These are phyloP conservation scores for Plenodomus lindquistii DNA, from an alignment of 2,329 filamentous ascomycete species.

Conservation along the genomic window DNA sequence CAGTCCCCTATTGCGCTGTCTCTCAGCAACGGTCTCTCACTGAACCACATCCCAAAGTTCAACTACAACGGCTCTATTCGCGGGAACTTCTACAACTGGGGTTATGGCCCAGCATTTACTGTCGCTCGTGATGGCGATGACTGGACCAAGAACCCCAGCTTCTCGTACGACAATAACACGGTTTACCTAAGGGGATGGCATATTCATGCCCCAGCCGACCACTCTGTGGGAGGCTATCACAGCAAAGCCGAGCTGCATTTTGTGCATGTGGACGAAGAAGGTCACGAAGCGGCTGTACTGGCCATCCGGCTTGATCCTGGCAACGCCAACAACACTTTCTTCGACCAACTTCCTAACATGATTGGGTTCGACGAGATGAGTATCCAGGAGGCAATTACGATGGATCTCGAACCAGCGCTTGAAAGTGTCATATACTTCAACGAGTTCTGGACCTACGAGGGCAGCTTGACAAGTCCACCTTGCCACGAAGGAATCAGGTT, in stretches of 20 bases:
- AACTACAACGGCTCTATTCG: constrained; percentile 43
- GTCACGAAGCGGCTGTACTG: constrained; percentile 51
- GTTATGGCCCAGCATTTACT: constrained; percentile 54
- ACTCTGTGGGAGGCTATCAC: constrained; percentile 50
- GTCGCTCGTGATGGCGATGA: constrained; percentile 40
- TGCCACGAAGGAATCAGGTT: constrained; percentile 54
- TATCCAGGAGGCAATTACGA: constrained; percentile 15
- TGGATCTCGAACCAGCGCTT: constrained; percentile 43
- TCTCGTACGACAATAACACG: constrained; percentile 53
- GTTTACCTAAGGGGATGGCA: constrained; percentile 57
- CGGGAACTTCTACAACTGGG: constrained; percentile 55
- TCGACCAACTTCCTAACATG: constrained; percentile 49
- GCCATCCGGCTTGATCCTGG: constrained; percentile 54
- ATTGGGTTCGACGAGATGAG: constrained; percentile 46
- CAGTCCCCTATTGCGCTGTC: constrained; percentile 55
- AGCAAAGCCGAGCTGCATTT: constrained; percentile 55
- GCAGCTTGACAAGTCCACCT: constrained; percentile 53
- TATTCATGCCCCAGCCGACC: constrained; percentile 57
- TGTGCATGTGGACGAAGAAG: constrained; percentile 51
- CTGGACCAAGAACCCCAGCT: constrained; percentile 46
- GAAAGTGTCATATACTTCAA: constrained; percentile 46
- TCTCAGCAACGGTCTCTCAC: constrained; percentile 46
- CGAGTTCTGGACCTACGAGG: constrained; percentile 56
- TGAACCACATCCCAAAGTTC: constrained; percentile 49
- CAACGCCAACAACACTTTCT: constrained; percentile 44